Base-by-base conservation (phyloP, 2,329 filamentous ascomycete species). In the Fusarium mangiferae region DNA sequence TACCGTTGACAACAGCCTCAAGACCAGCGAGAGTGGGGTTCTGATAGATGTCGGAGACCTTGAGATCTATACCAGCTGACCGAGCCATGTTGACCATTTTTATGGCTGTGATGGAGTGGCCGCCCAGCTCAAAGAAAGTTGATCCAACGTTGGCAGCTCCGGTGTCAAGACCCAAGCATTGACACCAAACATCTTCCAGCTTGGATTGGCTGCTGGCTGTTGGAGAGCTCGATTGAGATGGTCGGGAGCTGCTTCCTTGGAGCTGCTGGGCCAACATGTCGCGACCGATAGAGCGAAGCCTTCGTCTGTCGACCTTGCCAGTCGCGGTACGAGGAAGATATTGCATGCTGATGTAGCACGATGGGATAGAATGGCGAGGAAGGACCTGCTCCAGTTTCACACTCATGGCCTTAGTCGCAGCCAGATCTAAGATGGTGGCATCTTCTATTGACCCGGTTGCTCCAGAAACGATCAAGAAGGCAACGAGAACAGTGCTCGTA, bases 21-120 rank as follows among this genome's bases (percentile, higher is more conserved):
- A 69, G 66, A 1, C 38, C 39, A 42, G 17, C 44, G 5, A 62
- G 51, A 1, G 51, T 69, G 1, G 66, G 66, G 20, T 68, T 56
- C 12, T 62, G 49, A 3, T 57, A 62, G 5, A 69, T 57, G 9
- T 69, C 66, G 3, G 51, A 62, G 7, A 69, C 66, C 6, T 57
- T 68, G 3, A 69, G 45, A 22, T 62, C 44, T 7, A 56, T 56
- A 0, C 52, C 46, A 1, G 36, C 22, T 9, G 57, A 68, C 15
- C 45, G 33, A 2, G 64, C 66, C 66, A 61, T 55, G 38, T 68
- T 67, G 7, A 67, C 55, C 42, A 69, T 52, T 14, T 69, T 69
- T 26, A 68, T 69, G 1, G 66, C 66, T 2, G 48, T 52, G 56
- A 69, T 68, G 8, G 66, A 69, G 1, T 69, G 17, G 3, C 63